Percentiles rank a stretch among this genome's conserved stretches.
These are phyloP conservation scores for Penicillium sp. DNA, from an alignment of 2,329 filamentous ascomycete genomes.

Conservation along the genomic window DNA sequence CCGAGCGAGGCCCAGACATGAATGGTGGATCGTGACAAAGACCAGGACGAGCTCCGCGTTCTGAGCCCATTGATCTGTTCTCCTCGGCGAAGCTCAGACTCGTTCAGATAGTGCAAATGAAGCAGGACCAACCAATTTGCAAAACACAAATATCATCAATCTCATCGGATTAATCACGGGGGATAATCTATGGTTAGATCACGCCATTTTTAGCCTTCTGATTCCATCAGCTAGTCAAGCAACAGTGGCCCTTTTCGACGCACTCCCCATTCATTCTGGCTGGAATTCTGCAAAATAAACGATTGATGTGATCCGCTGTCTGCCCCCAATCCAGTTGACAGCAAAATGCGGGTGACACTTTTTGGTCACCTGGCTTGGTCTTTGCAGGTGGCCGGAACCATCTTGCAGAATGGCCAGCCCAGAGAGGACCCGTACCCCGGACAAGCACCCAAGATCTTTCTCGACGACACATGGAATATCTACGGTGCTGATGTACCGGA, in stretches of 20 bases:
- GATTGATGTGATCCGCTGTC: slow-evolving; percentile 3
- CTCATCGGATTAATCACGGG: neutral
- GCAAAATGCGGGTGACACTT: slow-evolving; percentile 14
- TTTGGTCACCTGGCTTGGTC: slow-evolving; percentile 17
- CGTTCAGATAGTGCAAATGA: neutral
- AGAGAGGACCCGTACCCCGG: slow-evolving; percentile 43
- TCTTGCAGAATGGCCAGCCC: slow-evolving; percentile 48
- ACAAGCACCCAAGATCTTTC: slow-evolving; percentile 33
- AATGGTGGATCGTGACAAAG: neutral
- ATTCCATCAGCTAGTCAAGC: slow-evolving; percentile 9
- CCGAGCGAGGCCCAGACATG: neutral
- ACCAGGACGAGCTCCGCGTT: neutral
- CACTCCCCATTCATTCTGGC: neutral
- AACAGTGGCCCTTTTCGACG: neutral
- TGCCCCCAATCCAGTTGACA: slow-evolving; percentile 7
- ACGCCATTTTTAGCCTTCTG: slow-evolving; percentile 19
- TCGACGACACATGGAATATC: slow-evolving; percentile 46
- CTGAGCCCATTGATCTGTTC: neutral
- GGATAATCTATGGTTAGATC: slow-evolving; percentile 3
- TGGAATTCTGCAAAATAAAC: slow-evolving; percentile 4
- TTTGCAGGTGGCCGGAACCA: slow-evolving; percentile 36
- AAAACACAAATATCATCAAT: neutral
- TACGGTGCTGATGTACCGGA: slow-evolving; percentile 57
- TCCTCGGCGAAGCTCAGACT: neutral
- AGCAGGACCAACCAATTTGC: neutral